Base-by-base conservation (phyloP, 148 eudicot species). In the Pharnaceum exiguum region DNA sequence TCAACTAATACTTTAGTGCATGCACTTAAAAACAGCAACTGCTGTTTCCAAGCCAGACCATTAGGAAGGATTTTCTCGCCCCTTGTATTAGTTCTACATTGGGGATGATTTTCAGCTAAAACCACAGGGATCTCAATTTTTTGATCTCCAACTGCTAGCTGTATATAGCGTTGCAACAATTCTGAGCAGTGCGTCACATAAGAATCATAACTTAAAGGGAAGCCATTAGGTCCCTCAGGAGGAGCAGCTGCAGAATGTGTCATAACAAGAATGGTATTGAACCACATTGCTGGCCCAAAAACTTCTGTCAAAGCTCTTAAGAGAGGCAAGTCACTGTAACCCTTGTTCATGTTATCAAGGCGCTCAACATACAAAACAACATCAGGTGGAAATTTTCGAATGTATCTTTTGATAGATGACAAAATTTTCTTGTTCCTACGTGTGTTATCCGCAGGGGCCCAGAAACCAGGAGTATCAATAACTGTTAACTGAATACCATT, bases 401-500 rank as follows among this genome's bases (percentile, higher is more conserved):
- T 56, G 46, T 72, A 72, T 57, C 74, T 72, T 74, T 89, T 94
- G 28, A 94, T 78, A 18, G 89, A 75, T 37, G 54, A 60, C 84
- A 94, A 65, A 32, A 89, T 82, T 55, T 80, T 84, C 73, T 75
- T 77, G 65, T 94, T 94, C 76, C 71, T 84, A 52, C 82, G 55
- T 45, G 73, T 29, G 51, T 65, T 83, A 55, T 60, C 62, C 15
- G 84, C 46, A 47, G 89, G 75, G 39, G 70, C 87, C 74, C 72
- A 75, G 50, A 94, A 77, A 65, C 99, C 99, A 60, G 99, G 99
- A 36, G 99, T 94, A 67, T 94, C 99, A 43, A 94, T 75, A 51
- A 86, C 81, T n/a, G 85, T 74, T 55, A 94, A 18, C 48, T 63
- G 80, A 26, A 94, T 61, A n/a, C 90, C 99, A 73, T 78, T 82